Evolutionary conservation across 202 grass and related monocot species (phyloP).

Genomic region (Hordeum pubiflorum): DNA sequence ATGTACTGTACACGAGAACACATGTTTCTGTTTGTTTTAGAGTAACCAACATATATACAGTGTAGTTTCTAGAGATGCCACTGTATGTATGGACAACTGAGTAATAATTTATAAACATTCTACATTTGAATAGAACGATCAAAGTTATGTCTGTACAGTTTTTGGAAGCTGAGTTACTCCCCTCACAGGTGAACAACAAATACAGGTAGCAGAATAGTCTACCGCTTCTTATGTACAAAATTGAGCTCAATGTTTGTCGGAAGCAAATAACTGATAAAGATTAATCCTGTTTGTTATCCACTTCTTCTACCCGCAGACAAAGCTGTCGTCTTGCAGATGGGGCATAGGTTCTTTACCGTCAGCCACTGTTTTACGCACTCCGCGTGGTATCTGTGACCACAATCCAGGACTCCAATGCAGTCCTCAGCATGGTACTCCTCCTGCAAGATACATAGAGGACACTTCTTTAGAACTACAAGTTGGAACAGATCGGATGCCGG

Average conservation of each 20-base stretch:
- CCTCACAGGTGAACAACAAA: constrained; percentile 40
- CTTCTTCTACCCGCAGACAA: constrained; percentile 49
- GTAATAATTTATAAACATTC: constrained; percentile 31
- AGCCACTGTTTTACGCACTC: constrained; percentile 85
- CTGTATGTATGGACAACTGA: constrained; percentile 6
- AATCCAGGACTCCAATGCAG: constrained; percentile 59
- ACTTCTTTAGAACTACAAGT: constrained; percentile 13
- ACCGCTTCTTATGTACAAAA: constrained; percentile 82
- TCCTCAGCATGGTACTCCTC: constrained; percentile 55
- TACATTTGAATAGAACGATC: constrained; percentile 48
- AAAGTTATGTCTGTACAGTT: constrained; percentile 62
- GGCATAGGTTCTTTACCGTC: constrained; percentile 74
- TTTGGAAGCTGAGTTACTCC: constrained; percentile 47
- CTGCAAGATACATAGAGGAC: constrained; percentile 31
- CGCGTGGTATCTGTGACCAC: constrained; percentile 71
- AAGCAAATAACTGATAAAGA: constrained; percentile 43
- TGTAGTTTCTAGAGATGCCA: constrained; percentile 21
- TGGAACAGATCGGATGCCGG: not conserved
- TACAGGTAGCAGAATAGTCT: constrained; percentile 52
- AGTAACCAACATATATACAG: constrained; percentile 22
- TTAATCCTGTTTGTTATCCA: constrained; percentile 38
- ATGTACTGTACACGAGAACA: constrained; percentile 29
- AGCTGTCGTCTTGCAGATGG: constrained; percentile 83
- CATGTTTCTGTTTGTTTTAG: not conserved
- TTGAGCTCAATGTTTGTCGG: constrained; percentile 54